These are phyloP conservation scores for Fusarium annulatum DNA, from an alignment of 2,329 filamentous ascomycete genomes.

Conservation along the genomic window DNA sequence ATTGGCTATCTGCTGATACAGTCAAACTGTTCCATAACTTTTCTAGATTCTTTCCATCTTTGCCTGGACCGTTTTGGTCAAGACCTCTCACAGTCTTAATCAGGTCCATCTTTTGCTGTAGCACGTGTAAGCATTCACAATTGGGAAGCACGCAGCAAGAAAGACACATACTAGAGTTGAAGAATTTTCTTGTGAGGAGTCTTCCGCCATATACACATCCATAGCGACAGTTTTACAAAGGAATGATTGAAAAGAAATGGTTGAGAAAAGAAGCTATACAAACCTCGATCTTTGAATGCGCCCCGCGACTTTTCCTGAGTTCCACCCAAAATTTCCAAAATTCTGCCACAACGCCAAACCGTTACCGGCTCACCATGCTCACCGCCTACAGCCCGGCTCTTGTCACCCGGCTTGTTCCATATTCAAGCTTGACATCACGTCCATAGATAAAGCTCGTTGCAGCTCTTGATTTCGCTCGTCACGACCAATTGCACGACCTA, in stretches of 20 bases:
- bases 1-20: constrained; percentile 54
- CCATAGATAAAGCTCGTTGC: constrained; percentile 44
- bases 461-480: constrained; percentile 44
- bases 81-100: constrained; percentile 66
- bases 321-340: constrained; percentile 56
- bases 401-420: constrained; percentile 52
- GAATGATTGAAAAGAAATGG: constrained; percentile 12
- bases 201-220: constrained; percentile 39
- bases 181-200: neutral
- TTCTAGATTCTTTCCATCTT: constrained; percentile 59
- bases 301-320: constrained; percentile 42
- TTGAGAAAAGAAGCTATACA: constrained; percentile 29
- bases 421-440: constrained; percentile 51
- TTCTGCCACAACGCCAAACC: constrained; percentile 56
- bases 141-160: neutral
- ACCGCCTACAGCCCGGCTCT: constrained; percentile 58
- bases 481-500: constrained; percentile 37
- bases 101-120: constrained; percentile 53
- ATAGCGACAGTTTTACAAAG: constrained; percentile 23
- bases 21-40: constrained; percentile 62
- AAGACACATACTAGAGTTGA: constrained; percentile 28
- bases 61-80: constrained; percentile 61
- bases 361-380: constrained; percentile 41
- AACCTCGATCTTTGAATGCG: constrained; percentile 34
- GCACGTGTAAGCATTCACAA: constrained; percentile 34